phyloP scores from a whole-genome alignment of 2,329 filamentous ascomycete species.

The Ceratocystis alfenasii region DNA sequence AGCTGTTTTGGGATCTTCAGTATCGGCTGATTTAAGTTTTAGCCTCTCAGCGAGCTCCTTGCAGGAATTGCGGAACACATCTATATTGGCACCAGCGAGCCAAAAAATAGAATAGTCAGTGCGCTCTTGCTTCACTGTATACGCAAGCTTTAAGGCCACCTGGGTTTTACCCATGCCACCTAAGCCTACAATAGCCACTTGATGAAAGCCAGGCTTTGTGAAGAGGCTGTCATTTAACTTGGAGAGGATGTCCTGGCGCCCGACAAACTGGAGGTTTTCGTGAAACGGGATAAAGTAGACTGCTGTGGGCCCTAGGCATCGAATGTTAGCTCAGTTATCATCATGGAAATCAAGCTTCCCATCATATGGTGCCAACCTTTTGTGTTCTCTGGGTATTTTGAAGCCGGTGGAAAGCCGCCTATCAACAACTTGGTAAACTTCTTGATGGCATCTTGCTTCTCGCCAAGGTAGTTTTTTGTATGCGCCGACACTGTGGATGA shows the following conservation, averaged over 20 bases:
- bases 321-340: background rate
- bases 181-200: background rate
- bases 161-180: background rate
- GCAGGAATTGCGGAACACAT: background rate
- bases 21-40: background rate
- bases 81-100: background rate
- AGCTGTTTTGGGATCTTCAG: background rate
- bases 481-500: constrained; percentile 24
- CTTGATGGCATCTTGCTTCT: background rate
- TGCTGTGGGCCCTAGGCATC: background rate
- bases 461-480: constrained; percentile 24
- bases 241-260: background rate
- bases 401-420: no score
- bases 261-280: background rate
- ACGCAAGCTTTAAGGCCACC: background rate
- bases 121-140: background rate
- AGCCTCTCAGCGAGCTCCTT: background rate
- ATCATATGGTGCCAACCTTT: no score
- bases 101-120: background rate
- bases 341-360: background rate
- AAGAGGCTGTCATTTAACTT: background rate
- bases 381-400: background rate
- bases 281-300: background rate
- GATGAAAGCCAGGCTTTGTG: background rate
- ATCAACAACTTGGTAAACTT: background rate